phyloP scores from a whole-genome alignment of 352 stramenopile genomes.

The Phytophthora syringae region DNA sequence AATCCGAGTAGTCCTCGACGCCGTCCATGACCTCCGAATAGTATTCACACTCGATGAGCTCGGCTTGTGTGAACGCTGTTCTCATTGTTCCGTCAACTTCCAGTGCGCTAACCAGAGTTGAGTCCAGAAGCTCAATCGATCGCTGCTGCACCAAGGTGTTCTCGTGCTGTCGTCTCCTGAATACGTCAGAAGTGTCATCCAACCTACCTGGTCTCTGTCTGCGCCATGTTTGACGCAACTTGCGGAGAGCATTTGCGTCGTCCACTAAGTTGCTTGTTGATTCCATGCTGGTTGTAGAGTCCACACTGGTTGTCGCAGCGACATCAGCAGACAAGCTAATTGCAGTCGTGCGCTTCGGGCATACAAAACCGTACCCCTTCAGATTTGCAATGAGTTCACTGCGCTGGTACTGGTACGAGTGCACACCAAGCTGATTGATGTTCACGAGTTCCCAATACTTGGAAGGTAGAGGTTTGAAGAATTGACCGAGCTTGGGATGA shows the following conservation, averaged over 20 bases:
- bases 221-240: constrained; percentile 4
- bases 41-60: constrained; percentile 45
- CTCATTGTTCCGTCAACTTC: constrained; percentile 27
- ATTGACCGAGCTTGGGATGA: constrained; percentile 25
- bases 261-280: background rate
- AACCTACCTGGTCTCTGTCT: background rate
- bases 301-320: background rate
- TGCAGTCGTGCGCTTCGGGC: constrained; percentile 22
- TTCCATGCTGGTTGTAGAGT: background rate
- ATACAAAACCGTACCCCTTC: constrained; percentile 34
- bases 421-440: constrained; percentile 32
- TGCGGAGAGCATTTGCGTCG: background rate
- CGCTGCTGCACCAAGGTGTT: constrained; percentile 26
- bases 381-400: constrained; percentile 38
- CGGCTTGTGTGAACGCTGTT: constrained; percentile 36
- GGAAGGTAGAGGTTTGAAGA: constrained; percentile 28
- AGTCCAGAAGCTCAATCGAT: constrained; percentile 27
- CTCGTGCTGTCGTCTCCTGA: constrained; percentile 19
- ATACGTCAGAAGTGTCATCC: background rate
- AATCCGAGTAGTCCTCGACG: constrained; percentile 41
- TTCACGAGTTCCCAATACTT: constrained; percentile 40
- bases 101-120: constrained; percentile 18
- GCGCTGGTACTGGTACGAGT: constrained; percentile 40
- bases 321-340: constrained; percentile 5
- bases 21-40: constrained; percentile 24